phyloP scores from a whole-genome alignment of 495 filamentous ascomycete genomes.

The Gamarada debralockiae region DNA sequence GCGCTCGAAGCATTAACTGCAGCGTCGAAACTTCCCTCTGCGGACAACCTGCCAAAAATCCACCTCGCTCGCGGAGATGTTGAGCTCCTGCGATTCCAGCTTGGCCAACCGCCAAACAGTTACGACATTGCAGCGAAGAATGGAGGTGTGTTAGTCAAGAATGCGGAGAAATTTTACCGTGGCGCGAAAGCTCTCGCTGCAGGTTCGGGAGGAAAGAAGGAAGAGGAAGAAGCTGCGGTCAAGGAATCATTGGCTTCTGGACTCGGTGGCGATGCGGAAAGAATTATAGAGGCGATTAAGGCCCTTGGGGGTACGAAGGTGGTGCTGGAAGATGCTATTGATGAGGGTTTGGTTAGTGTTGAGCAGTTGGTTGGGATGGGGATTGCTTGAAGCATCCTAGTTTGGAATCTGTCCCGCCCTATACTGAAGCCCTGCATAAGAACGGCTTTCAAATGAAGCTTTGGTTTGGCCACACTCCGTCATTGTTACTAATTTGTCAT shows the following conservation, averaged over 20 bases:
- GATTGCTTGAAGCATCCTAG: neutral
- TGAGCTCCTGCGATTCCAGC: constrained; percentile 51
- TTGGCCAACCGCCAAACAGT: constrained; percentile 39
- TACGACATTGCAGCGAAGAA: constrained; percentile 40
- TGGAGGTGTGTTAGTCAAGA: constrained; percentile 47
- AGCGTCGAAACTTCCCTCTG: constrained; percentile 45
- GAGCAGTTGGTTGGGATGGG: constrained; percentile 1
- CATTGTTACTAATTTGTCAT: too few relatives aligned
- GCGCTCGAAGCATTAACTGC: constrained; percentile 46
- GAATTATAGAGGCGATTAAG: neutral
- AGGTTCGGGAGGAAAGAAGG: constrained; percentile 32
- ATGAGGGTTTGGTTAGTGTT: constrained; percentile 16
- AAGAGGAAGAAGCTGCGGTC: constrained; percentile 7
- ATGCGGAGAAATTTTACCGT: constrained; percentile 62
- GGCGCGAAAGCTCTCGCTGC: constrained; percentile 46
- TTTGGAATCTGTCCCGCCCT: too few relatives aligned
- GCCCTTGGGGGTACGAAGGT: neutral
- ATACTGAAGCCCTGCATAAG: too few relatives aligned
- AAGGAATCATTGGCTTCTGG: constrained; percentile 3
- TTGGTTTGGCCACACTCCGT: too few relatives aligned
- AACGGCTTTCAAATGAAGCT: too few relatives aligned
- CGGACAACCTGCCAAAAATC: constrained; percentile 54
- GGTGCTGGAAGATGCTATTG: constrained; percentile 12
- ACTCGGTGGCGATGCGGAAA: neutral
- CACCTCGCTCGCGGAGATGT: constrained; percentile 59